These are phyloP conservation scores for Pythium sukuiense DNA, from an alignment of 352 stramenopile genomes.

Conservation along the genomic window DNA sequence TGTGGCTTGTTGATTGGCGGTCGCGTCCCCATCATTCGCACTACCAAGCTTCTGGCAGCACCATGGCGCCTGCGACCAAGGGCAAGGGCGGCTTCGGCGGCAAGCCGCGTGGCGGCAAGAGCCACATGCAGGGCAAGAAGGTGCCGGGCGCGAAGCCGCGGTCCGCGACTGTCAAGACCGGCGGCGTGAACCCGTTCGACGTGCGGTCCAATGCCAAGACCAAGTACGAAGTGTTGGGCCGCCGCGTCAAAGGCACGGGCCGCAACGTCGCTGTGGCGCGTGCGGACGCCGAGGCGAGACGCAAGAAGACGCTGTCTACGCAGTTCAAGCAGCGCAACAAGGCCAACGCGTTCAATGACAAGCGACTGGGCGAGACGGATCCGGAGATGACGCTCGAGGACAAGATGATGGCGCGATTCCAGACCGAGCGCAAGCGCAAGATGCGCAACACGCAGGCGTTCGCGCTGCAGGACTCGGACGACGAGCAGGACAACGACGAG, in stretches of 20 bases:
- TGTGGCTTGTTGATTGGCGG: conserved; percentile 23
- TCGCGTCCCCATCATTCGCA: not conserved
- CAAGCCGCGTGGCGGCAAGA: conserved; percentile 11
- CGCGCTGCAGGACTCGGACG: conserved; percentile 76
- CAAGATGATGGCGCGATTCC: conserved; percentile 92
- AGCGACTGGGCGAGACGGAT: conserved; percentile 83
- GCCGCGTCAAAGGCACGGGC: conserved; percentile 85
- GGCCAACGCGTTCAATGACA: conserved; percentile 89
- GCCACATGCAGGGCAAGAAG: conserved; percentile 16
- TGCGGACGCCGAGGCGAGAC: conserved; percentile 78
- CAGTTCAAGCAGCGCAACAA: conserved; percentile 87
- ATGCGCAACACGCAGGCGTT: conserved; percentile 75
- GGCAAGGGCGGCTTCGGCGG: not conserved
- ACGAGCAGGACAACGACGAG: conserved; percentile 65
- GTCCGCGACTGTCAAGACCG: conserved; percentile 18
- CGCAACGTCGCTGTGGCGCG: conserved; percentile 88
- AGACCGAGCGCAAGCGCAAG: conserved; percentile 87
- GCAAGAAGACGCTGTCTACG: conserved; percentile 80
- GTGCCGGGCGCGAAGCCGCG: conserved; percentile 25
- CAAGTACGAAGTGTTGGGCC: conserved; percentile 91
- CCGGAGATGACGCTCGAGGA: conserved; percentile 87
- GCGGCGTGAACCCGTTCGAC: conserved; percentile 88
- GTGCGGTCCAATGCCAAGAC: conserved; percentile 81
- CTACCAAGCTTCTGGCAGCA: not conserved
- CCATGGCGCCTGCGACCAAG: conserved; percentile 16